Percentiles rank a stretch among this genome's conserved stretches.
Evolutionary conservation across 1,284 basidiomycete genomes (phyloP).

Genomic region (Porodaedalea pini): DNA sequence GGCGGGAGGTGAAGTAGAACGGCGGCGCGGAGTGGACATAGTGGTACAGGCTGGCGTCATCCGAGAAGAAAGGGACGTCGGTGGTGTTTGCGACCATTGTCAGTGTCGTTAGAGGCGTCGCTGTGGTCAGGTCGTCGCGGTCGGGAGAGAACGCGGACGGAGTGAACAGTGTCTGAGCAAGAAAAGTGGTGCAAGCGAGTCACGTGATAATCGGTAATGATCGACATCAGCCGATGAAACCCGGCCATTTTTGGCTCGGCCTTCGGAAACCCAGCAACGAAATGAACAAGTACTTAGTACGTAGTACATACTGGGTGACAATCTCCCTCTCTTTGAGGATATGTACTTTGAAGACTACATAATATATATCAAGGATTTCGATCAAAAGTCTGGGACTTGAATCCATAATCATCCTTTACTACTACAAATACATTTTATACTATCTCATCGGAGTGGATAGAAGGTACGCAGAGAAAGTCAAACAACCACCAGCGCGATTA

Average conservation of each 20-base stretch:
- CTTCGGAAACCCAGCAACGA: too few species aligned
- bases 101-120: not conserved
- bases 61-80: slow-evolving; percentile 10
- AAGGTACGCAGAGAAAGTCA: not conserved
- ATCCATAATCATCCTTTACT: too few species aligned
- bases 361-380: too few species aligned
- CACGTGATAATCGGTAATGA: not conserved
- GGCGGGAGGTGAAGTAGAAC: slow-evolving; percentile 60
- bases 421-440: too few species aligned
- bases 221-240: not conserved
- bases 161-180: not conserved
- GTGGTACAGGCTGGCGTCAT: slow-evolving; percentile 2
- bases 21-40: slow-evolving; percentile 32
- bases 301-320: too few species aligned
- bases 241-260: not conserved
- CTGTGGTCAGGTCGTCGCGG: not conserved
- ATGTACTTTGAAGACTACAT: too few species aligned
- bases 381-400: too few species aligned
- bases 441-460: too few species aligned
- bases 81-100: slow-evolving; percentile 8
- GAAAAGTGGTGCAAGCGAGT: not conserved
- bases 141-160: not conserved
- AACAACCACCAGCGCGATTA: not conserved
- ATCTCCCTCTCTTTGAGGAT: too few species aligned
- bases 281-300: too few species aligned